phyloP scores from a whole-genome alignment of 371 early-diverging fungal species.

The Catenaria anguillulae region DNA sequence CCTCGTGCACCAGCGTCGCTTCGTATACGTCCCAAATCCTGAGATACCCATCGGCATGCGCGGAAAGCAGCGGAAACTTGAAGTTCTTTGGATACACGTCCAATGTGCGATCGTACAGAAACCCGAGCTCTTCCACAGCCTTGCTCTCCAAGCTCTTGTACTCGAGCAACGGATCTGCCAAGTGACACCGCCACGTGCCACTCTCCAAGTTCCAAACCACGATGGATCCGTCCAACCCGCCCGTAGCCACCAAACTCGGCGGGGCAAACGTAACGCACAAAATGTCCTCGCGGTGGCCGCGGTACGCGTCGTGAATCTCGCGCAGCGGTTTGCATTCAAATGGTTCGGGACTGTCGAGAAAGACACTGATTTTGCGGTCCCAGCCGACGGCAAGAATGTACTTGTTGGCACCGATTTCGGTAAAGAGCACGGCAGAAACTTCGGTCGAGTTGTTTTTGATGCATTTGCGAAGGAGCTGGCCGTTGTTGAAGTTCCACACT shows the following conservation, averaged over 20 bases:
- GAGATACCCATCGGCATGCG: conserved; percentile 34
- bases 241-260: conserved; percentile 28
- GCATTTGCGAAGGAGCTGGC: conserved; percentile 33
- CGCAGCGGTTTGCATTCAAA: conserved; percentile 27
- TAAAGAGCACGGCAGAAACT: conserved; percentile 28
- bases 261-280: conserved; percentile 30
- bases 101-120: neutral
- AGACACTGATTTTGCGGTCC: conserved; percentile 32
- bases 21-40: conserved; percentile 33
- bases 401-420: conserved; percentile 33
- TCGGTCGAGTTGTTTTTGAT: conserved; percentile 23
- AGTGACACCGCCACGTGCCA: conserved; percentile 23
- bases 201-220: conserved; percentile 37
- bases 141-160: conserved; percentile 32
- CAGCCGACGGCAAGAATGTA: conserved; percentile 36
- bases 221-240: conserved; percentile 29
- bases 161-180: conserved; percentile 33
- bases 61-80: conserved; percentile 26
- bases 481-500: conserved; percentile 48
- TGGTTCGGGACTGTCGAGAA: conserved; percentile 27
- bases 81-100: neutral
- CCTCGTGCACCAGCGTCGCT: conserved; percentile 27
- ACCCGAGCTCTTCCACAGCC: conserved; percentile 29
- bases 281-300: conserved; percentile 36
- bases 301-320: conserved; percentile 25